Conservation (phyloP, 306 rosid species). For the Quercus mongolica region DNA sequence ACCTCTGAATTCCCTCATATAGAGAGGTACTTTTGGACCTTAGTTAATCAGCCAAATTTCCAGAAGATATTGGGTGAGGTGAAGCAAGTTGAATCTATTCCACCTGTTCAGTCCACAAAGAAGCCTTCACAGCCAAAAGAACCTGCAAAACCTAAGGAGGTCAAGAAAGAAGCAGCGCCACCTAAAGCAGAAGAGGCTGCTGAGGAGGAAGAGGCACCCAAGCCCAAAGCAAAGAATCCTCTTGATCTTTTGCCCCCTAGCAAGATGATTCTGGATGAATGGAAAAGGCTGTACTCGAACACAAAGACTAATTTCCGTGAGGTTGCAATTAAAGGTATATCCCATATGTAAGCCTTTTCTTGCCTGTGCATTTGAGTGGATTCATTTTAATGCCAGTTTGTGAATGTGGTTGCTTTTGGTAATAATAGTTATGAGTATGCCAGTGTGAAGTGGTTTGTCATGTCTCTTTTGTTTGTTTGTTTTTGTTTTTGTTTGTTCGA, state of each 20-base stretch:
- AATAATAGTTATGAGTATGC: not conserved
- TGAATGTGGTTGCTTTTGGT: not conserved
- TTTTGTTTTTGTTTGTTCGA: no score
- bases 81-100: no score
- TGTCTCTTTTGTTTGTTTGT: no score
- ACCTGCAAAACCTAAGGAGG: no score
- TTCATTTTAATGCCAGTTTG: not conserved
- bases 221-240: slow-evolving; percentile 85
- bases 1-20: no score
- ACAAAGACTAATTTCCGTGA: slow-evolving; percentile 90
- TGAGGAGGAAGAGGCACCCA: slow-evolving; percentile 63
- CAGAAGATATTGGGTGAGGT: no score
- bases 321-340: slow-evolving; percentile 86
- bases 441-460: not conserved
- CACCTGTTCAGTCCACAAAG: no score
- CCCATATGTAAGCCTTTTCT: not conserved
- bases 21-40: no score
- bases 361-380: not conserved
- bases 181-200: slow-evolving; percentile 25
- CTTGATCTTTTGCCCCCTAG: slow-evolving; percentile 93
- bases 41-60: no score
- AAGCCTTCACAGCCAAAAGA: no score
- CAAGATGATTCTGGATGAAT: slow-evolving; percentile 84
- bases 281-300: slow-evolving; percentile 94
- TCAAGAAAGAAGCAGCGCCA: no score